A percentile compares a stretch with the other conserved stretches of the same genome.
Evolutionary conservation across 495 filamentous ascomycete genomes (phyloP).

Genomic region (Rusavskia elegans): DNA sequence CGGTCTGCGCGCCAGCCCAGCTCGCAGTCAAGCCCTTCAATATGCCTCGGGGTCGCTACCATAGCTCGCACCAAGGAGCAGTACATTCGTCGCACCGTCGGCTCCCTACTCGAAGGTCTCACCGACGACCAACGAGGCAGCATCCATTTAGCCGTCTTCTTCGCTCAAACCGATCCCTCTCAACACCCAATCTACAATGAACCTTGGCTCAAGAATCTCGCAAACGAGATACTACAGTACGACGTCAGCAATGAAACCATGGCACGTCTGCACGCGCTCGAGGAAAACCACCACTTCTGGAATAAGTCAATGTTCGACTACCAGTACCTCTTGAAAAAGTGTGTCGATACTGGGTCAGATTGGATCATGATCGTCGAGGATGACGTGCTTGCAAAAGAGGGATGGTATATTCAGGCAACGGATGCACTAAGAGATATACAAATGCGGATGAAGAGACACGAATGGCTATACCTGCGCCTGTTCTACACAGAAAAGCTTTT

Average conservation of each 20-base stretch:
- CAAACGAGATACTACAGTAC: constrained; percentile 29
- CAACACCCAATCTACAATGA: constrained; percentile 33
- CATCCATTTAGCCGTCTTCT: constrained; percentile 34
- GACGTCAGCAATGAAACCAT: constrained; percentile 7
- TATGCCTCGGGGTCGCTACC: constrained; percentile 24
- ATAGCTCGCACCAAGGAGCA: constrained; percentile 20
- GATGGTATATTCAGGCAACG: constrained; percentile 32
- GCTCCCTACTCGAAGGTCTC: constrained; percentile 33
- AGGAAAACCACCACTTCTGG: constrained; percentile 16
- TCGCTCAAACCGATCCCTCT: constrained; percentile 31
- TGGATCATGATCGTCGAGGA: constrained; percentile 41
- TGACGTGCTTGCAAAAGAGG: constrained; percentile 32
- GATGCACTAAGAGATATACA: constrained; percentile 21
- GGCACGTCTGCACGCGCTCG: constrained; percentile 12
- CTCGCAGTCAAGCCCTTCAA: constrained; percentile 4
- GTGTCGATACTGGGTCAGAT: constrained; percentile 24
- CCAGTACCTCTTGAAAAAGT: constrained; percentile 27
- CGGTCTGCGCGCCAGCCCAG: not conserved
- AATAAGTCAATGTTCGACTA: constrained; percentile 37
- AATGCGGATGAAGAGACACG: constrained; percentile 17
- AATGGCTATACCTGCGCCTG: constrained; percentile 36
- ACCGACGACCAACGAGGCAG: constrained; percentile 26
- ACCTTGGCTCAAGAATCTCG: constrained; percentile 29
- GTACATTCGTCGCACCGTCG: constrained; percentile 33
- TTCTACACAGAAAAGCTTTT: constrained; percentile 42